Conservation (phyloP, 2,329 filamentous ascomycete species). For the Fusarium phyllophilum region DNA sequence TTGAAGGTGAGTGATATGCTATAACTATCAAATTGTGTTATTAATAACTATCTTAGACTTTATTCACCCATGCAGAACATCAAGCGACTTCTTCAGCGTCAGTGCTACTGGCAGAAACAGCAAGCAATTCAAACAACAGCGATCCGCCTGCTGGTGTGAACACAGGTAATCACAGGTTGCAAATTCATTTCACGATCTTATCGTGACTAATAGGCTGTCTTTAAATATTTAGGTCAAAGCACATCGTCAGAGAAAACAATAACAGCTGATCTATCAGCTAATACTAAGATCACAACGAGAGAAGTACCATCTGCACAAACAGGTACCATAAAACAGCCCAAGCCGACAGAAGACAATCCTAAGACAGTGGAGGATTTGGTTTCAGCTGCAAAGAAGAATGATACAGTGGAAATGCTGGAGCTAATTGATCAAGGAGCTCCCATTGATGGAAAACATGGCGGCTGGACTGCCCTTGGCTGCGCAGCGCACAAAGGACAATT, state of each 20-base stretch:
- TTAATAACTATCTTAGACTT: not conserved
- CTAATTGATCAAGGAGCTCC: not conserved
- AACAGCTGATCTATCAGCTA: not conserved
- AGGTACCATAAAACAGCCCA: not conserved
- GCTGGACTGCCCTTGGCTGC: not conserved
- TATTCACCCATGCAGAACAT: not conserved
- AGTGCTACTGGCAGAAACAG: not conserved
- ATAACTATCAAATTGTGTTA: rapidly evolving
- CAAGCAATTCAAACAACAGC: not conserved
- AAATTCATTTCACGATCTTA: no score
- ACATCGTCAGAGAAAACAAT: not conserved
- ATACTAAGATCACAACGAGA: not conserved
- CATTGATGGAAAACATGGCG: rapidly evolving
- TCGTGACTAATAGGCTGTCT: not conserved
- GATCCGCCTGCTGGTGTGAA: not conserved
- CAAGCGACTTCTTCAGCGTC: not conserved
- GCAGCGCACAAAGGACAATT: not conserved
- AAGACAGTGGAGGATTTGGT: not conserved
- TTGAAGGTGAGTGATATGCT: not conserved
- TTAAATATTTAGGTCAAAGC: not conserved
- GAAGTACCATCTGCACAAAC: not conserved
- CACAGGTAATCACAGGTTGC: no score
- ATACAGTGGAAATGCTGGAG: rapidly evolving
- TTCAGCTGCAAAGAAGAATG: not conserved
- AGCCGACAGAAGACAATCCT: no score